Evolutionary conservation across 2,329 filamentous ascomycete genomes (phyloP).

Genomic region (Ascochyta fabae): DNA sequence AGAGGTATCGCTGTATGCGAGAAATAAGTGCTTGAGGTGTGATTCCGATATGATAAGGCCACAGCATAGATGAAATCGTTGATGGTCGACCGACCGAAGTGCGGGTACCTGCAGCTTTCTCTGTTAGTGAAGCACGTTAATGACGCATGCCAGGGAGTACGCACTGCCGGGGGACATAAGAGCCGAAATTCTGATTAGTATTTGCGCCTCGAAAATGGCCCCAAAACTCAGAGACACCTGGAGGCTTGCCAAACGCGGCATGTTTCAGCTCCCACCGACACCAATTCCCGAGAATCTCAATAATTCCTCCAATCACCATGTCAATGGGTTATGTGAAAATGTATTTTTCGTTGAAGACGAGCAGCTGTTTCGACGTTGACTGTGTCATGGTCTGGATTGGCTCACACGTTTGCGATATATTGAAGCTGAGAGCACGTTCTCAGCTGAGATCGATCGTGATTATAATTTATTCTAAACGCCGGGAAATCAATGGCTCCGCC

Average conservation of each 20-base stretch:
- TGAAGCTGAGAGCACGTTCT: not conserved
- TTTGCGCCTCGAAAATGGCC: not conserved
- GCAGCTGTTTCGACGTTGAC: not conserved
- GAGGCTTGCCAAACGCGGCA: slow-evolving; percentile 1
- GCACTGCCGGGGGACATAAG: not conserved
- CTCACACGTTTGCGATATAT: not conserved
- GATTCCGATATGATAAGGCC: not conserved
- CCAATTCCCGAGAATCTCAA: not conserved
- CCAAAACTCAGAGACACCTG: not conserved
- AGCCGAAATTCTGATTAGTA: not conserved
- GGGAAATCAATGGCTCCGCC: not conserved
- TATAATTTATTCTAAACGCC: slow-evolving; percentile 7
- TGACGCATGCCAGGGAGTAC: not conserved
- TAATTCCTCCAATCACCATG: not conserved
- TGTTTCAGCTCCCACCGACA: slow-evolving; percentile 10
- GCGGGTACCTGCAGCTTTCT: slow-evolving; percentile 10
- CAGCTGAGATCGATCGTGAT: not conserved
- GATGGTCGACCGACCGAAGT: not conserved
- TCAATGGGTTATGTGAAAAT: not conserved
- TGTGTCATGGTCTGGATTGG: not conserved
- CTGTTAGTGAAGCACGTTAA: not conserved
- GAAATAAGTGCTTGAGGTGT: not conserved
- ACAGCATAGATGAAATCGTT: not conserved
- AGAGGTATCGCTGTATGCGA: not conserved
- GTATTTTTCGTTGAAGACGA: not conserved